Evolutionary conservation across 441 rosid species (phyloP), one percentile per base, ranked within the genome.

Genomic region (Syzygium malaccense): DNA sequence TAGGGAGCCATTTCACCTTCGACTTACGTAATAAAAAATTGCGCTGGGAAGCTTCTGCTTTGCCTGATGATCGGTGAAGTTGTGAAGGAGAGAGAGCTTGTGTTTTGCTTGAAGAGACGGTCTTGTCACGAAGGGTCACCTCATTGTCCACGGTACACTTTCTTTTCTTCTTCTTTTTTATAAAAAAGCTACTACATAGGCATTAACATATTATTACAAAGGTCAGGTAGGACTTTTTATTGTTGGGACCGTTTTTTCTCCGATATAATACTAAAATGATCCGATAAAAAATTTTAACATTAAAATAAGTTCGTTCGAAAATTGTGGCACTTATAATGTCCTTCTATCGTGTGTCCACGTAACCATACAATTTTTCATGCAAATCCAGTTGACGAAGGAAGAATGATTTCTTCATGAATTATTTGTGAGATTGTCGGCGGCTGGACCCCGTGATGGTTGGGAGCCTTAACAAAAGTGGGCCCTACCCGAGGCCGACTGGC

Each of bases 191-290:
- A 54, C 17, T 18, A 15, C 55, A 6, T 17, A 54, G 56, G 1
- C 26, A 55, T 55, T 55, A 55, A 68, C 48, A 1, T 33, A 37
- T 68, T 68, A 68, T 37, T 7, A 6, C n/a, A n/a, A 62, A 62
- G n/a, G 14, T 4, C 68, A 28, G 14, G n/a, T n/a, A n/a, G 3
- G 30, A 62, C 10, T n/a, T 62, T 20, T 12, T 5, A 20, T 5
- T 0, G 41, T 1, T 9, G 9, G 48, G 48, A 71, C 5, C 0
- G 0, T 20, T 5, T 8, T 30, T 68, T 33, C 1, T 33, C 8
- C 2, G 1, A 71, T 10, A 48, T 19, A 26, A 6, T 20, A 19
- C 4, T 19, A 33, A 68, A 68, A 2, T 68, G 7, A 20, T 19
- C 13, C 26, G 3, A 6, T 2, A 11, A 68, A 68, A 11, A 33